Evolutionary conservation across 2,329 filamentous ascomycete genomes (phyloP).

Genomic region (Exophiala mesophila): DNA sequence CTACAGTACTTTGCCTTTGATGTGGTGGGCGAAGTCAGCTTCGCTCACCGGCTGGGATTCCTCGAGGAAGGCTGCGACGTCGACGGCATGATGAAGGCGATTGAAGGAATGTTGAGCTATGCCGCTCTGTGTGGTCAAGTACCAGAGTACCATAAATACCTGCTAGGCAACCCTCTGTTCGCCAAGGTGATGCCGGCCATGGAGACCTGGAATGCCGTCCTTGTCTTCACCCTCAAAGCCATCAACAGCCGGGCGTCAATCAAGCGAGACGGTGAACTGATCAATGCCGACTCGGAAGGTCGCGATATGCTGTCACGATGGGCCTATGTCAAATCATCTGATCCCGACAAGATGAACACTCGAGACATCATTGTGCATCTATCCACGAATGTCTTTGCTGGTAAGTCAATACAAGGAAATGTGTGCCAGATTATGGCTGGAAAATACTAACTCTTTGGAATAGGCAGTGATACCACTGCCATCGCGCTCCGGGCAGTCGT

Average conservation of each 20-base stretch:
- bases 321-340: constrained; percentile 28
- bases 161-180: constrained; percentile 31
- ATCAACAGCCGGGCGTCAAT: constrained; percentile 29
- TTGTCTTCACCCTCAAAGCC: constrained; percentile 32
- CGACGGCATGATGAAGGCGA: constrained; percentile 32
- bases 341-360: constrained; percentile 30
- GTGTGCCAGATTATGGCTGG: too few relatives aligned
- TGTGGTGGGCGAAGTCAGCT: constrained; percentile 39
- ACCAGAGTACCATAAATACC: constrained; percentile 27
- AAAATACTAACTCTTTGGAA: constrained; percentile 9
- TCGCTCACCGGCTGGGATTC: constrained; percentile 40
- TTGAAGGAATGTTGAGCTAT: constrained; percentile 30
- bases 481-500: constrained; percentile 48
- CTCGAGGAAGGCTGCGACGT: constrained; percentile 39
- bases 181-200: constrained; percentile 31
- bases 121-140: constrained; percentile 29
- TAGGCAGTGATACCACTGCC: constrained; percentile 21
- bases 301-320: constrained; percentile 31
- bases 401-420: too few relatives aligned
- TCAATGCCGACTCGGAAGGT: constrained; percentile 19
- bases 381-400: constrained; percentile 29
- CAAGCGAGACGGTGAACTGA: constrained; percentile 28
- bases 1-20: constrained; percentile 53
- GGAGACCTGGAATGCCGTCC: constrained; percentile 33
- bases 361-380: constrained; percentile 30